A percentile compares a stretch with the other conserved stretches of the same genome.
These are phyloP conservation scores for Saccharomyces hybrid DNA, from an alignment of 1,139 yeast genomes.

Conservation along the genomic window DNA sequence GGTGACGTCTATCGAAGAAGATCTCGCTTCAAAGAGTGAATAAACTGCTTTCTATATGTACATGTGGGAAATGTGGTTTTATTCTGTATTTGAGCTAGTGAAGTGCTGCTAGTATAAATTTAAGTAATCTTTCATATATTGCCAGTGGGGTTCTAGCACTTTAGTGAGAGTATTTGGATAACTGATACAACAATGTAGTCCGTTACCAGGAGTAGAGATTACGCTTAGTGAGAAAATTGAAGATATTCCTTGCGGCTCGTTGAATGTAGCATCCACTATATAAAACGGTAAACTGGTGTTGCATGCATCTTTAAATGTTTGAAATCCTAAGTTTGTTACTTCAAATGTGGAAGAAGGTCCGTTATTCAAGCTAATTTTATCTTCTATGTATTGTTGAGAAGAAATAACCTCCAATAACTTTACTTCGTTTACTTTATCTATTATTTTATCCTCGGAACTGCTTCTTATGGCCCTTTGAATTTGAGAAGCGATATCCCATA, in stretches of 20 bases:
- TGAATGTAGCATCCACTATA: constrained; percentile 24
- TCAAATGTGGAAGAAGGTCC: constrained; percentile 27
- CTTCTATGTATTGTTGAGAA: constrained; percentile 13
- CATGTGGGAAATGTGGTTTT: background rate
- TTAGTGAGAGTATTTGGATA: constrained; percentile 15
- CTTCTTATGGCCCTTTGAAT: constrained; percentile 9
- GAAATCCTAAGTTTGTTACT: constrained; percentile 27
- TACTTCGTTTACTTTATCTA: constrained; percentile 14
- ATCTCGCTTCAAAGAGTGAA: background rate
- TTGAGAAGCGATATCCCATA: constrained; percentile 19
- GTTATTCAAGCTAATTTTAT: constrained; percentile 12
- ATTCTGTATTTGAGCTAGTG: background rate
- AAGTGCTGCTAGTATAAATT: background rate
- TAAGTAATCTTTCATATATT: background rate
- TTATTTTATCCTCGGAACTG: constrained; percentile 9
- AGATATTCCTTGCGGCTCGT: constrained; percentile 25
- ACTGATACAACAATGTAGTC: constrained; percentile 20
- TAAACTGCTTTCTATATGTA: background rate
- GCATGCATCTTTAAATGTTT: constrained; percentile 12
- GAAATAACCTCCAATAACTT: constrained; percentile 25
- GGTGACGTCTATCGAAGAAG: background rate
- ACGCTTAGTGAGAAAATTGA: constrained; percentile 19
- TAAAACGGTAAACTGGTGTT: constrained; percentile 8
- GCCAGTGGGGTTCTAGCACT: constrained; percentile 7
- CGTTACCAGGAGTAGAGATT: constrained; percentile 24